Percentiles rank a stretch among this genome's conserved stretches.
Evolutionary conservation across 352 stramenopile species (phyloP).

Genomic region (Phytophthora tubulina): DNA sequence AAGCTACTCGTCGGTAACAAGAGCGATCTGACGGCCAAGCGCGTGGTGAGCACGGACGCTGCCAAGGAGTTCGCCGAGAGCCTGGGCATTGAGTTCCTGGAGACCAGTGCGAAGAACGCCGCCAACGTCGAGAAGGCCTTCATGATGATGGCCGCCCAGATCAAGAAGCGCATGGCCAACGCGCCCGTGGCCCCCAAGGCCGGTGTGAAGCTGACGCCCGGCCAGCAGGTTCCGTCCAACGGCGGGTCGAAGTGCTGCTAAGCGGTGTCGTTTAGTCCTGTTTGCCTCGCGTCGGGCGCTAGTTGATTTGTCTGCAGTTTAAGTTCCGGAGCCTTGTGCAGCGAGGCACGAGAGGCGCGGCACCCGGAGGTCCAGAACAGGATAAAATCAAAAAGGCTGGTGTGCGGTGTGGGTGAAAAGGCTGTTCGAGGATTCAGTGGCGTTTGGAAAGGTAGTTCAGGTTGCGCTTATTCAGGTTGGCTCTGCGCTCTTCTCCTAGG

Average conservation of each 20-base stretch:
- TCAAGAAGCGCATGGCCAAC: slow-evolving; percentile 93
- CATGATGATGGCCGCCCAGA: slow-evolving; percentile 94
- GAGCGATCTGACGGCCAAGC: slow-evolving; percentile 95
- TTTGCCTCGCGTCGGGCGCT: slow-evolving; percentile 33
- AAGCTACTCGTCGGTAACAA: slow-evolving; percentile 99
- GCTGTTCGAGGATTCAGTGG: slow-evolving; percentile 40
- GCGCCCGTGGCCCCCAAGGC: slow-evolving; percentile 78
- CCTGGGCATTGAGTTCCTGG: slow-evolving; percentile 89
- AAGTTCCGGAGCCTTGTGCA: slow-evolving; percentile 29
- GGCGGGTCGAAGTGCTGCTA: slow-evolving; percentile 88
- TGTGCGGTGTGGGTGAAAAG: slow-evolving; percentile 34
- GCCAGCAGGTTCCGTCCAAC: slow-evolving; percentile 73
- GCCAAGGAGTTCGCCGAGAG: slow-evolving; percentile 93
- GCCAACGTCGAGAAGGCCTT: slow-evolving; percentile 93
- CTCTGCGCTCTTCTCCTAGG: slow-evolving; percentile 20
- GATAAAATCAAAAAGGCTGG: slow-evolving; percentile 39
- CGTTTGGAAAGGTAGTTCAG: slow-evolving; percentile 21
- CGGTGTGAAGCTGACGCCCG: slow-evolving; percentile 69
- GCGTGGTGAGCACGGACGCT: slow-evolving; percentile 94
- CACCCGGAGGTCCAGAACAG: slow-evolving; percentile 24
- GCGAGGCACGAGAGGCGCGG: slow-evolving; percentile 18
- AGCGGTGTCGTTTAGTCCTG: slow-evolving; percentile 61
- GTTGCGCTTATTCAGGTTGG: slow-evolving; percentile 18
- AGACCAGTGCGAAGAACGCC: slow-evolving; percentile 91
- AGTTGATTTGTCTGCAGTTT: slow-evolving; percentile 39